phyloP scores from a whole-genome alignment of 2,329 filamentous ascomycete genomes.

The Colletotrichum acutatum region DNA sequence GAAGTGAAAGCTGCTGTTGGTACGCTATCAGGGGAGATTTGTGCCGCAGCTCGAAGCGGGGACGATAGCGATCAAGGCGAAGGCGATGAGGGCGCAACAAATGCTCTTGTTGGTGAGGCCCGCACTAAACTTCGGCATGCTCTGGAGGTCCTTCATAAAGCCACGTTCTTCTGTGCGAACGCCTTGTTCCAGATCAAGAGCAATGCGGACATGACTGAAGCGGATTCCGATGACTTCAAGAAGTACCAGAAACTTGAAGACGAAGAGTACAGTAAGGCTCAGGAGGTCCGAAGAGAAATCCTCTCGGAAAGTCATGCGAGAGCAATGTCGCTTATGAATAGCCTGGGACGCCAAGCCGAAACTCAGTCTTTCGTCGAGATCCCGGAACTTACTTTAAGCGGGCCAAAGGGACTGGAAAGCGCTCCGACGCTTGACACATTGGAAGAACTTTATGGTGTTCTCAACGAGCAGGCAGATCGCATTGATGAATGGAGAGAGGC shows the following conservation, averaged over 20 bases:
- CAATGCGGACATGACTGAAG: constrained; percentile 70
- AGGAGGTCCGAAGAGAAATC: constrained; percentile 81
- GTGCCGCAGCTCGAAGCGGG: not conserved
- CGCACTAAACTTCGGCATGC: constrained; percentile 76
- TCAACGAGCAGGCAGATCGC: constrained; percentile 78
- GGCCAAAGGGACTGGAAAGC: constrained; percentile 77
- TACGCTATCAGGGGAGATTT: not conserved
- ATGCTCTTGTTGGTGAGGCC: constrained; percentile 63
- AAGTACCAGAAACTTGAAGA: constrained; percentile 76
- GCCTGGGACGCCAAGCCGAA: constrained; percentile 64
- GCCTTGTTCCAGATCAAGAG: constrained; percentile 86
- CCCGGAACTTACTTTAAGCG: constrained; percentile 63
- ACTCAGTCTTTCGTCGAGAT: constrained; percentile 70
- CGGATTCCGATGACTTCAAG: constrained; percentile 74
- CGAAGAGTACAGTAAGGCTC: constrained; percentile 81
- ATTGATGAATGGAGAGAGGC: constrained; percentile 81
- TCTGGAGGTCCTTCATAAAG: constrained; percentile 84
- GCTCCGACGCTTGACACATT: constrained; percentile 73
- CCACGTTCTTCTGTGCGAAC: constrained; percentile 86
- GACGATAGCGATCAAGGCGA: constrained; percentile 49
- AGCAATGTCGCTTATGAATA: constrained; percentile 72
- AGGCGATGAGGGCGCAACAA: constrained; percentile 33
- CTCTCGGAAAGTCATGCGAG: constrained; percentile 68
- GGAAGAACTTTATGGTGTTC: constrained; percentile 69
- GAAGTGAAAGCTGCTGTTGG: constrained; percentile 66